Base-by-base conservation (phyloP, 1,139 yeast genomes). In the Blastobotrys arbuscula region DNA sequence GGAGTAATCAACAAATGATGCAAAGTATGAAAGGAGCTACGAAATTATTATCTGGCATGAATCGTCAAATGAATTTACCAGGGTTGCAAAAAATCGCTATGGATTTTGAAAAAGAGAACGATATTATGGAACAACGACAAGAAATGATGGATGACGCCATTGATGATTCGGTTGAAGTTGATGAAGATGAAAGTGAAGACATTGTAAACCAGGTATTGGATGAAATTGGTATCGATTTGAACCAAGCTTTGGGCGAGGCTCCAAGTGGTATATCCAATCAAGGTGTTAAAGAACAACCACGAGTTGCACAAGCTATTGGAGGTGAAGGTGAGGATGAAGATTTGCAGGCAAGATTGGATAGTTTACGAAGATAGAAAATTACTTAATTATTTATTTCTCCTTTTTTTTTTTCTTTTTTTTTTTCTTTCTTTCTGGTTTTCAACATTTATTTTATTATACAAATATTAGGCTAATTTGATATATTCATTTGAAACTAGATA, bases 61-160 rank as follows among this genome's bases (percentile, higher is more conserved):
- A 92, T 67, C 73, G 82, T 60, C 81, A 82, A 52, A 85, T 90
- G 94, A 92, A 92, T 62, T 69, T 92, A 56, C 97, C 96, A 1
- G 95, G 88, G 57, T 71, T 92, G 55, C 84, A 88, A 50, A 77
- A 84, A 55, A 92, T 94, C 36, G 90, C 97, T 2, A 92, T 88
- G 82, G 97, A 94, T 61, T 92, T 92, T 68, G 96, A 94, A 59
- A 81, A 80, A 61, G 96, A 92, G 64, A 88, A 86, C 67, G 98
- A 92, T 64, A 72, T 94, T 63, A 92, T 92, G 97, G 97, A 92
- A 66, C 98, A 92, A 69, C 84, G 96, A 61, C 97, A 92, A 66
- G 99, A 94, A 63, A 88, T 92, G 78, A 94, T 92, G 87, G 98
- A 92, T 65, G 98, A 92, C 63, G 95, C 96, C 13, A 84, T 94